Evolutionary conservation across 306 rosid genomes (phyloP), one percentile per base, ranked within the genome.

Genomic region (Hippophae gyantsensis): DNA sequence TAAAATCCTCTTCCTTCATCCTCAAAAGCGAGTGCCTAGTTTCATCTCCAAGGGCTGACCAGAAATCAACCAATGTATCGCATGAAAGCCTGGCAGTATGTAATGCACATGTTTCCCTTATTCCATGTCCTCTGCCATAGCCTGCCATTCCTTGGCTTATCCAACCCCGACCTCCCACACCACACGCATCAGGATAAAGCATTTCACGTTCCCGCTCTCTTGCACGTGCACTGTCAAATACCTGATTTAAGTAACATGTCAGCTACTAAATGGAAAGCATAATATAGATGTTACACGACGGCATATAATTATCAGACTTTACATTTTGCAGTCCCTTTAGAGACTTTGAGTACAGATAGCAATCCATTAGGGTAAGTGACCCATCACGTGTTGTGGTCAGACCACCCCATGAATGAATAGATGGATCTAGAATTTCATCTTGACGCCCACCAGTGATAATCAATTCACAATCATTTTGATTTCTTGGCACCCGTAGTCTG

Each of bases 161-260:
- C 99, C 99, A 93, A 59, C 99, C 99, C 62, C 99, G 94, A 70
- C 97, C 95, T 77, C 89, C 95, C 57, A 95, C 99, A 54, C 99
- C 99, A 62, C 99, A 93, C 8, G 99, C 99, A 86, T 93, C 99
- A 9, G 99, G 99, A 80, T 93, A 93, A 54, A 93, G 99, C 68
- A 88, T 67, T 54, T 93, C 99, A 48, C 99, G 81, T 76, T 93
- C 99, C 56, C 99, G 89, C 69, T 93, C 99, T 81, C 99, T 86
- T 26, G 85, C 89, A 23, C 90, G 90, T 62, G 97, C 99, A 61
- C 97, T 94, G 58, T 89, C 94, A 77, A 93, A 93, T 48, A 93
- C 95, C 99, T 93, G 76, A 66, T 60, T 70, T 54, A 71, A 73
- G 60, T 56, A 74, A 69, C 63, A 57, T 43, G 57, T 75, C 55